phyloP scores from a whole-genome alignment of 2,329 filamentous ascomycete species.

The Aphanoascus verrucosus region DNA sequence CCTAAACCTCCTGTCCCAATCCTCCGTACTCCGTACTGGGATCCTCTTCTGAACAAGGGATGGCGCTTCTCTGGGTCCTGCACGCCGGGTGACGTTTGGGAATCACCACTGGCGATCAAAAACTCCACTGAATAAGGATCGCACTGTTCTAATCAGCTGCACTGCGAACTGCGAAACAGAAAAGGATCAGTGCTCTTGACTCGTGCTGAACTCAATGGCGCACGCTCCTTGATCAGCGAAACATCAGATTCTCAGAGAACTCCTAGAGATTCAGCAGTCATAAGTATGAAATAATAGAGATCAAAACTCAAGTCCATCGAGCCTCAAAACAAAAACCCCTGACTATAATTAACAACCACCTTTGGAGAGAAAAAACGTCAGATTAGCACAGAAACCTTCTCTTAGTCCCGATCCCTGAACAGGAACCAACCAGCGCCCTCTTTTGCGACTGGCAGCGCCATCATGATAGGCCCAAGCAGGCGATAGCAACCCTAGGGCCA shows the following conservation, averaged over 20 bases:
- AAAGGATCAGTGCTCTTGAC: no score
- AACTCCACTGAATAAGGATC: constrained; percentile 11
- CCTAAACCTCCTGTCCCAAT: background rate
- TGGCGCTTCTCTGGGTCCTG: background rate
- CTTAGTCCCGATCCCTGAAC: background rate
- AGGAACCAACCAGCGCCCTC: background rate
- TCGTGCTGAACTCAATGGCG: background rate
- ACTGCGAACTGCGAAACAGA: no score
- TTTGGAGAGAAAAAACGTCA: no score
- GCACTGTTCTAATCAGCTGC: background rate
- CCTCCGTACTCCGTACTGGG: background rate
- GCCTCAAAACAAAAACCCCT: no score
- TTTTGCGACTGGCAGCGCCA: background rate
- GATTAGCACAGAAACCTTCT: no score
- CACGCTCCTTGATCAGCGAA: no score
- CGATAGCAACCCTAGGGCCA: background rate
- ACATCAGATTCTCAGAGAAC: background rate
- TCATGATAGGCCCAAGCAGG: background rate
- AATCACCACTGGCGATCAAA: constrained; percentile 15
- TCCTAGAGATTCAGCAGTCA: no score
- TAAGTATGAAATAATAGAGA: no score
- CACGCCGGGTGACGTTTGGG: background rate
- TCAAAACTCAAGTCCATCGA: no score
- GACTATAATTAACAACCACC: no score
- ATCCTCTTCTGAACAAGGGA: background rate